Evolutionary conservation across 1,284 basidiomycete species (phyloP).

Genomic region (Microbotryum saponariae): DNA sequence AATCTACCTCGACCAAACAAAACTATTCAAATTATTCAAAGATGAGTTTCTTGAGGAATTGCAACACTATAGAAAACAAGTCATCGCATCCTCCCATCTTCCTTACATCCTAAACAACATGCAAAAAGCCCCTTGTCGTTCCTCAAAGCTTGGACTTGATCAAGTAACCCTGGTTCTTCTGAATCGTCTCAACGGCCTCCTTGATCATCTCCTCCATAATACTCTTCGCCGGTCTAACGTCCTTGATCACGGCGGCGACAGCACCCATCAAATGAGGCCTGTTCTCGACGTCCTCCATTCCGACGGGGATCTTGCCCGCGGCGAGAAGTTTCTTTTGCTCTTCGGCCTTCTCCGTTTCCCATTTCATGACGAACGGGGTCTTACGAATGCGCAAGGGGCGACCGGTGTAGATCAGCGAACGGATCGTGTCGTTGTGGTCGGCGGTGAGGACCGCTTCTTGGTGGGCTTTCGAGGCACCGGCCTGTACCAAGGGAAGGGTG

Average conservation of each 20-base stretch:
- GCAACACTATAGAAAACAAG: too few species aligned
- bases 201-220: conserved; percentile 75
- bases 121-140: too few species aligned
- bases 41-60: too few species aligned
- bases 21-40: too few species aligned
- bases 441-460: conserved; percentile 55
- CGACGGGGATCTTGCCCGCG: conserved; percentile 62
- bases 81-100: too few species aligned
- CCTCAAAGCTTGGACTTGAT: conserved; percentile 36
- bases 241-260: conserved; percentile 67
- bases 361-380: conserved; percentile 61
- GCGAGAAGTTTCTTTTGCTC: conserved; percentile 69
- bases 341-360: conserved; percentile 59
- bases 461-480: conserved; percentile 70
- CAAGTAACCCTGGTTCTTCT: conserved; percentile 40
- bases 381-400: conserved; percentile 73
- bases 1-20: too few species aligned
- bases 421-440: conserved; percentile 54
- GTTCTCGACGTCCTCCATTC: conserved; percentile 50
- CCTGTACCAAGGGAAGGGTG: conserved; percentile 50
- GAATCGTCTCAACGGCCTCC: conserved; percentile 53
- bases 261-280: conserved; percentile 53
- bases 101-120: too few species aligned
- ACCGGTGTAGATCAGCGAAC: conserved; percentile 77
- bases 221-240: conserved; percentile 65